Evolutionary conservation across 371 early-diverging fungal species (phyloP), one percentile per base, ranked within the genome.

Genomic region (Zopfochytrium polystomum): DNA sequence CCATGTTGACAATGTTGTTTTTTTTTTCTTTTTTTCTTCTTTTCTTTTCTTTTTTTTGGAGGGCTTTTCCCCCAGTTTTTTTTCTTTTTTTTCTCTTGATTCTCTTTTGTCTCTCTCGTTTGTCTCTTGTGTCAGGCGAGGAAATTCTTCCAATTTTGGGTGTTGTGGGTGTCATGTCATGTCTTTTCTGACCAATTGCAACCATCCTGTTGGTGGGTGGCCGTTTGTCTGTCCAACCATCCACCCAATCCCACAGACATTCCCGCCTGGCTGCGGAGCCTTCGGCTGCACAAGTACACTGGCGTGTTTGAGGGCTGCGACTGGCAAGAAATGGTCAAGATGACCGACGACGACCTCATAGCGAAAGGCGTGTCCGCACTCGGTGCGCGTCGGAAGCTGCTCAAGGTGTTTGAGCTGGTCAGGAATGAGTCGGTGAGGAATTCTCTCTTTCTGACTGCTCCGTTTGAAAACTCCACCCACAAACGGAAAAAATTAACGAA

Each of bases 281-380:
- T 95, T 47, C 88, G 97, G 27, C 77, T 97, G 58, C 97, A 97
- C 79, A 95, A 95, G 79, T 96, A 96, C 79, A 90, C 90, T 20
- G 63, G 78, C 20, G 80, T 89, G 33, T 93, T 96, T 78, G 91
- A 90, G 43, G 78, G 81, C 7, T 88, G 91, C 88, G 76, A 82
- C 56, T 94, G 93, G 92, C 74, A 78, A 49, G 89, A 90, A 32
- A 88, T 96, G 42, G 83, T 97, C 50, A 82, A 85, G 46, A 77
- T 97, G 76, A 77, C 80, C 32, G 96, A 95, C 54, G 87, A 89
- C 48, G 87, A 87, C 43, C 82, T 97, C 75, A 79, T 80, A 34
- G 79, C 83, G 29, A 84, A 86, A 63, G 98, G 98, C 25, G 94
- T 97, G 6, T 81, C 87, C 15, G 96, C 96, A 23, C 78, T 94